Conservation (phyloP, 108 stramenopile species). For the Aureococcus anophagefferens region DNA sequence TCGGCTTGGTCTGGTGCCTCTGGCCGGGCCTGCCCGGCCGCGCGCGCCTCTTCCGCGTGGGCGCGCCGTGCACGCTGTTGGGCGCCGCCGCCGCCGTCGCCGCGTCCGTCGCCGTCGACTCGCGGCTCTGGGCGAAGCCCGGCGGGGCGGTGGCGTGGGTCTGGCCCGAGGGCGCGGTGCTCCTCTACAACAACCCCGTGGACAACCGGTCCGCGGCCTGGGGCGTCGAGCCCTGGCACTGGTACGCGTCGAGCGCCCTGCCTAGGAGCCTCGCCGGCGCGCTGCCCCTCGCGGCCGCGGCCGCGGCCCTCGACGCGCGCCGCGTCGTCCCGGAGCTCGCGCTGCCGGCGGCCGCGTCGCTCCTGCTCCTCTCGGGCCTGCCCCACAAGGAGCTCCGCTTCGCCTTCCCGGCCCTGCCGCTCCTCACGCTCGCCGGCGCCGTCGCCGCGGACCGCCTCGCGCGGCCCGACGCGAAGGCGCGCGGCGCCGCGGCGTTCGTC, state of each 20-base stretch:
- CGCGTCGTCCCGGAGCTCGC: conserved; percentile 42
- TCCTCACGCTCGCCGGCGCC: conserved; percentile 71
- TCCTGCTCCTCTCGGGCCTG: conserved; percentile 65
- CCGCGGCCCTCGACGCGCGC: conserved; percentile 3
- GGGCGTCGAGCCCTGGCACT: conserved; percentile 83
- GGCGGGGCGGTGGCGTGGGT: conserved; percentile 30
- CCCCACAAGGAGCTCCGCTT: conserved; percentile 95
- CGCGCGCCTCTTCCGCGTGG: too few relatives aligned
- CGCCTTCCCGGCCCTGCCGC: conserved; percentile 75
- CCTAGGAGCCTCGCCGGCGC: conserved; percentile 66
- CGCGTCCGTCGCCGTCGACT: conserved; percentile 73
- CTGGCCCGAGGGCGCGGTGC: conserved; percentile 97
- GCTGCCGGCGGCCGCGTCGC: conserved; percentile 53
- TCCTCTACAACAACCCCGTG: conserved; percentile 82
- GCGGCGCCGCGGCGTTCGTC: conserved; percentile 40
- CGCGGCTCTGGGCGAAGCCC: conserved; percentile 7
- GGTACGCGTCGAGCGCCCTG: conserved; percentile 76
- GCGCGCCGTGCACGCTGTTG: too few relatives aligned
- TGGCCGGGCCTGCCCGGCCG: conserved; percentile 55
- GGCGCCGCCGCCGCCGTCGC: conserved; percentile 43
- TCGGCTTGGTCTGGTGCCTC: conserved; percentile 55
- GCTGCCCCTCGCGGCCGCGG: conserved; percentile 34
- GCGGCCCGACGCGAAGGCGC: too few relatives aligned
- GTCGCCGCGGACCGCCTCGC: conserved; percentile 51
- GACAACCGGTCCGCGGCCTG: conserved; percentile 84